phyloP scores from a whole-genome alignment of 352 stramenopile genomes.

The Globisporangium orthogonon region DNA sequence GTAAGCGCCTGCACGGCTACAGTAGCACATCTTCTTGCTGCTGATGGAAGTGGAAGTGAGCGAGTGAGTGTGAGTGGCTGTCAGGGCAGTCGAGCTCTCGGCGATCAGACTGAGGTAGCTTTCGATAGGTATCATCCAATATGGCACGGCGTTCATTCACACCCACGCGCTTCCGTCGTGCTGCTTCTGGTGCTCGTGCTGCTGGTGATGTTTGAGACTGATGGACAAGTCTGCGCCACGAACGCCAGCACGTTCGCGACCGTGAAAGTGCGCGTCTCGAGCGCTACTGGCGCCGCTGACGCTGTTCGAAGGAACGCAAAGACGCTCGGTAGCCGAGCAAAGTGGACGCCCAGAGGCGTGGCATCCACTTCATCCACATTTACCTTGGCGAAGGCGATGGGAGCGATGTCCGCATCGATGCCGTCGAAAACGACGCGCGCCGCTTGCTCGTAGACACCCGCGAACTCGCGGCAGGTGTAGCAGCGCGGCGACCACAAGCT shows the following conservation, averaged over 20 bases:
- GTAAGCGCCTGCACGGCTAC: slow-evolving; percentile 12
- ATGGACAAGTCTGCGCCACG: slow-evolving; percentile 1
- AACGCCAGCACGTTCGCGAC: slow-evolving; percentile 5
- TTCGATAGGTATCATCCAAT: too few species aligned
- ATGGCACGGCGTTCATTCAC: too few species aligned
- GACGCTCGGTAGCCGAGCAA: slow-evolving; percentile 7
- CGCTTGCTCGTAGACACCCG: slow-evolving; percentile 10
- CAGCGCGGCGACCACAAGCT: slow-evolving; percentile 18
- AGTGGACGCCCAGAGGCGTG: background rate
- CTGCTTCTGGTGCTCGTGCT: background rate
- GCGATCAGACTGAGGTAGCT: too few species aligned
- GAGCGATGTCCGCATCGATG: too few species aligned
- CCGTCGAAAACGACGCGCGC: background rate
- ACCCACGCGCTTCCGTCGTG: too few species aligned
- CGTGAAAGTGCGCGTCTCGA: slow-evolving; percentile 6
- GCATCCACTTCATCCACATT: slow-evolving; percentile 15
- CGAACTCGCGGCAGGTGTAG: slow-evolving; percentile 13
- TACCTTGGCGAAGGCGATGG: slow-evolving; percentile 9
- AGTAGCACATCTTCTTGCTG: background rate
- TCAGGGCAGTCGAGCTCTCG: too few species aligned
- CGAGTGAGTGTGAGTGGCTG: too few species aligned
- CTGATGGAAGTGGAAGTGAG: too few species aligned
- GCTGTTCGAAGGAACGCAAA: slow-evolving; percentile 6
- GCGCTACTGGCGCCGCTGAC: background rate
- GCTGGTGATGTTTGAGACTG: background rate